Base-by-base conservation (phyloP, 2,329 filamentous ascomycete genomes). In the Aspergillus sergii region DNA sequence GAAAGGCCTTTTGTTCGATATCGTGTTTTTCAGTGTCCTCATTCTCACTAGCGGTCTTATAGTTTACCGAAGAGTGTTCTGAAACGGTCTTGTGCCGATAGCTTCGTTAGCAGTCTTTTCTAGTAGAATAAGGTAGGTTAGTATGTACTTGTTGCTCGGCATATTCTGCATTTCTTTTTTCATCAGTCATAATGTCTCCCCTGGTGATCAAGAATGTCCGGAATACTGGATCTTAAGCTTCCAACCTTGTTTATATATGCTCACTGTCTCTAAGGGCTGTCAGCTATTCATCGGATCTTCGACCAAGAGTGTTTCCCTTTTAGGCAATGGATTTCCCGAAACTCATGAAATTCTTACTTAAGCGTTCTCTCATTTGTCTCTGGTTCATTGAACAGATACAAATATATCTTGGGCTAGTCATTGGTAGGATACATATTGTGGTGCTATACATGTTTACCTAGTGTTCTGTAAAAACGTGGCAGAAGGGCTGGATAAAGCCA, bases 401-500 rank as follows among this genome's bases (percentile, higher is more conserved):
- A 11, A 4, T 32, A 4, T 32, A 32, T 5, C 11, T 11, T 34
- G 11, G 10, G 3, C 32, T 34, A 34, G 32, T 34, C 10, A 34
- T 34, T 34, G 32, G 32, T 11, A 34, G 11, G 1, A 34, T 34
- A 11, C 32, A 34, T 34, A 34, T 12, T 0, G 3, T 11, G 3
- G 32, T 32, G 32, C 32, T 11, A 11, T 32, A 4, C 2, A 34
- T 34, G 32, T 4, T 11, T 2, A 34, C 11, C 32, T 34, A 12
- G 3, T 11, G 10, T 5, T 34, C 32, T 34, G 10, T 34, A 34
- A 34, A 34, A 34, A 12, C 32, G 11, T 11, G 32, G 32, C 11
- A 16, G 64, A 66, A 3, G 66, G 69, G 46, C 68, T 72, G 3
- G 50, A 54, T 19, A 69, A 62, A n/a, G 67, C 68, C 9, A 68